Percentiles rank a stretch among this genome's conserved stretches.
Conservation (phyloP, 192 early-diverging fungal genomes). For the Coemansia sp. region DNA sequence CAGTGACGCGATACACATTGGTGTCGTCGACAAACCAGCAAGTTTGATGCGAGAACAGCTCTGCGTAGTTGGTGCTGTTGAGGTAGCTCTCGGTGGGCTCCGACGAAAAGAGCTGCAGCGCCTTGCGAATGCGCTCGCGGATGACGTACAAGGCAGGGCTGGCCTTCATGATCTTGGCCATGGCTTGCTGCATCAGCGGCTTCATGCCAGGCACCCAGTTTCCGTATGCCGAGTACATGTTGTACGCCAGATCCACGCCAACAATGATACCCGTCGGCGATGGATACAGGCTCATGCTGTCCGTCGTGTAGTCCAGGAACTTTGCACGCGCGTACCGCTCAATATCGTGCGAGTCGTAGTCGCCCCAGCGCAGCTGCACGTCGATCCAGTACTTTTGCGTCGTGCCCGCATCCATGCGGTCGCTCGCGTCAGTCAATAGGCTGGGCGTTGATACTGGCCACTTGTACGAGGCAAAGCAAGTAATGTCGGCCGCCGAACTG, state of each 20-base stretch:
- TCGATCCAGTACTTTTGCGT: conserved; percentile 99
- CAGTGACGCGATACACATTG: conserved; percentile 99
- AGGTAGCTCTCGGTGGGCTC: conserved; percentile 99
- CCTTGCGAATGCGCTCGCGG: conserved; percentile 98
- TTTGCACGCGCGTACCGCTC: conserved; percentile 98
- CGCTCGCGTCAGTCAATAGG: conserved; percentile 89
- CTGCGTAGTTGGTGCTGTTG: conserved; percentile 92
- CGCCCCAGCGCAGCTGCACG: conserved; percentile 97
- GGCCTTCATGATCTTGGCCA: conserved; percentile 99
- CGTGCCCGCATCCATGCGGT: conserved; percentile 95
- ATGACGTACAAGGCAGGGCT: conserved; percentile 97
- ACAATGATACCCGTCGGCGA: conserved; percentile 97
- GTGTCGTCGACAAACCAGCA: conserved; percentile 99
- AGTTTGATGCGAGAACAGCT: conserved; percentile 97
- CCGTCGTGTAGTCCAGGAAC: conserved; percentile 97
- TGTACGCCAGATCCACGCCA: conserved; percentile 97
- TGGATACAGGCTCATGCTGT: conserved; percentile 99
- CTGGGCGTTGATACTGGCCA: conserved; percentile 98
- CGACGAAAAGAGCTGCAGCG: conserved; percentile 96
- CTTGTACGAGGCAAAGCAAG: conserved; percentile 96
- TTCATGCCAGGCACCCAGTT: conserved; percentile 99
- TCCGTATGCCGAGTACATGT: conserved; percentile 91
- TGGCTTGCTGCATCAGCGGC: conserved; percentile 94
- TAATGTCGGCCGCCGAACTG: conserved; percentile 87
- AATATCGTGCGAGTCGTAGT: conserved; percentile 99